Percentiles rank a stretch among this genome's conserved stretches.
Evolutionary conservation across 805 yeast genomes (phyloP).

Genomic region (Tetrapisispora fleetii): DNA sequence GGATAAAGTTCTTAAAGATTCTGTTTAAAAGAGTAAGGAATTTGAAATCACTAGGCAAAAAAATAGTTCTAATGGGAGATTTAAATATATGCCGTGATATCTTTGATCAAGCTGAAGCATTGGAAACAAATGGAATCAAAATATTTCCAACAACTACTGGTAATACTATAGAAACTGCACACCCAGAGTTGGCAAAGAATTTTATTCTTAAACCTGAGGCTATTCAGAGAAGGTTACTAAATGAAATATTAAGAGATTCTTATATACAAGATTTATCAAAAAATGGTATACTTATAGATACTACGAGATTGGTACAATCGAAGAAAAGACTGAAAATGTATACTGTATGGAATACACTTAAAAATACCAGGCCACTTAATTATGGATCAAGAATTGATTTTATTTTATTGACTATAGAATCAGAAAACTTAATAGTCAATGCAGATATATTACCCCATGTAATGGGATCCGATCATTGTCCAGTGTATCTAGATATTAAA

Average conservation of each 20-base stretch:
- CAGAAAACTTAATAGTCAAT: conserved; percentile 29
- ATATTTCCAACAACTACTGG: conserved; percentile 34
- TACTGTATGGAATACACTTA: conserved; percentile 85
- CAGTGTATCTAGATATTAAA: conserved; percentile 63
- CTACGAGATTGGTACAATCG: conserved; percentile 48
- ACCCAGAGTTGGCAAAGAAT: conserved; percentile 28
- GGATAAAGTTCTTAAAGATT: conserved; percentile 47
- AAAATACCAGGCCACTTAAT: conserved; percentile 68
- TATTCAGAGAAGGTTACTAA: conserved; percentile 36
- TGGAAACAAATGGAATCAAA: conserved; percentile 20
- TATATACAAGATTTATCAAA: conserved; percentile 25
- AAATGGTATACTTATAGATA: conserved; percentile 44
- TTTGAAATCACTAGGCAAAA: conserved; percentile 47
- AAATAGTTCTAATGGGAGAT: conserved; percentile 80
- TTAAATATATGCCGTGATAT: conserved; percentile 72
- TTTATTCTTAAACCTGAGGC: conserved; percentile 31
- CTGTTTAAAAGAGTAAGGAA: conserved; percentile 53
- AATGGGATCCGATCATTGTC: conserved; percentile 92
- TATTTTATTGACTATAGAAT: conserved; percentile 40
- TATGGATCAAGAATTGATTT: conserved; percentile 85
- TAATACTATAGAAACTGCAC: conserved; percentile 23
- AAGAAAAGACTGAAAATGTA: conserved; percentile 51
- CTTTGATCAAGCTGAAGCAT: conserved; percentile 70
- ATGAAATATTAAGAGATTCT: conserved; percentile 34
- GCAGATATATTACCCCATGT: conserved; percentile 56